Evolutionary conservation across 1,284 basidiomycete genomes (phyloP).

Genomic region (Neolentinus lepideus): DNA sequence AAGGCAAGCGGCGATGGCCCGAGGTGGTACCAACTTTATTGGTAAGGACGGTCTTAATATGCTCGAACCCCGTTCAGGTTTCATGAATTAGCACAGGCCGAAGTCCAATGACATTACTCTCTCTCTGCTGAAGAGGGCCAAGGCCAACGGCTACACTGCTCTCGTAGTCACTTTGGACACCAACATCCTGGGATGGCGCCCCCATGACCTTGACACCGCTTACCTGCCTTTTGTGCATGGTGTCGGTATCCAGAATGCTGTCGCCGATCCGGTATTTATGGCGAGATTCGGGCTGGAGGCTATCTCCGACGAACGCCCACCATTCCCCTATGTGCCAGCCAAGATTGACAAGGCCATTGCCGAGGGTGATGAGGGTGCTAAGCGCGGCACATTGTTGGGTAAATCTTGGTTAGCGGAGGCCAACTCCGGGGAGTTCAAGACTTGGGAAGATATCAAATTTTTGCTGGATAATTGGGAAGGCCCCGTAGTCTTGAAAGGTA

Average conservation of each 20-base stretch:
- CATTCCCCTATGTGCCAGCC: background rate
- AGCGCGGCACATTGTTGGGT: slow-evolving; percentile 34
- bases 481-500: slow-evolving; percentile 64
- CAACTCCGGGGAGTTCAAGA: slow-evolving; percentile 49
- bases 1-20: slow-evolving; percentile 53
- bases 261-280: slow-evolving; percentile 72
- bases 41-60: slow-evolving; percentile 26
- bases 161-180: slow-evolving; percentile 69
- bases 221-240: slow-evolving; percentile 62
- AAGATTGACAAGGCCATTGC: background rate
- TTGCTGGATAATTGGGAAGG: slow-evolving; percentile 67
- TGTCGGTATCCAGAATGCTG: slow-evolving; percentile 49
- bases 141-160: slow-evolving; percentile 54
- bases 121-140: slow-evolving; percentile 59
- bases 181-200: slow-evolving; percentile 60
- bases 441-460: slow-evolving; percentile 61
- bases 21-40: slow-evolving; percentile 81
- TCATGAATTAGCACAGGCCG: slow-evolving; percentile 33
- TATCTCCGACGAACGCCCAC: slow-evolving; percentile 9
- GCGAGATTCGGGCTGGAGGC: slow-evolving; percentile 35
- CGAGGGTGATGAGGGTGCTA: background rate
- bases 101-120: slow-evolving; percentile 51
- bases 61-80: background rate
- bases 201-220: slow-evolving; percentile 50
- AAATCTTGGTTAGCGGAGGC: slow-evolving; percentile 48